These are phyloP conservation scores for Clohesyomyces aquaticus DNA, from an alignment of 495 filamentous ascomycete species.

Conservation along the genomic window DNA sequence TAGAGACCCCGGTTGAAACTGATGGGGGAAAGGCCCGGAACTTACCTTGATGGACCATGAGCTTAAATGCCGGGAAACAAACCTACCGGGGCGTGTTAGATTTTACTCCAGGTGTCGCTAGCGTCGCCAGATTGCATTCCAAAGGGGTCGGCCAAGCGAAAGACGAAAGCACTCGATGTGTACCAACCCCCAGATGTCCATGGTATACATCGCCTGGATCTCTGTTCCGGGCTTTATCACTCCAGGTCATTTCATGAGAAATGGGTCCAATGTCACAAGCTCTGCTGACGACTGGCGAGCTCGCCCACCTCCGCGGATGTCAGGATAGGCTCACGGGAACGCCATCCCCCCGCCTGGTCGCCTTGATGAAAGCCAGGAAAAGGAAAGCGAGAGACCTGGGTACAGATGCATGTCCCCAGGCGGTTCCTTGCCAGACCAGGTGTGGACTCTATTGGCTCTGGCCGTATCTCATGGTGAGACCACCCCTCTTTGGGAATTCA, in stretches of 20 bases:
- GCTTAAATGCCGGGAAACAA: too few relatives aligned
- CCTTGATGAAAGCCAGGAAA: not conserved
- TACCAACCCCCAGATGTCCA: too few relatives aligned
- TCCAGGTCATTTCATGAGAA: too few relatives aligned
- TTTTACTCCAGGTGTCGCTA: too few relatives aligned
- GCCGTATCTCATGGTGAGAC: not conserved
- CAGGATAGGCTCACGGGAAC: conserved; percentile 19
- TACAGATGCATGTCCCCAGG: not conserved
- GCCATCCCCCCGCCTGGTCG: not conserved
- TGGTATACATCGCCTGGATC: too few relatives aligned
- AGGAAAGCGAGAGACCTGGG: not conserved
- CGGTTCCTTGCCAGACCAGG: too few relatives aligned
- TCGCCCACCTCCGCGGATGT: not conserved
- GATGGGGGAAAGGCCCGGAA: not conserved
- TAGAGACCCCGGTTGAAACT: too few relatives aligned
- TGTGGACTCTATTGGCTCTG: not conserved
- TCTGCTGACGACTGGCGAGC: not conserved
- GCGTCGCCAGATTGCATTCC: too few relatives aligned
- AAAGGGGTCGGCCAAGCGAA: too few relatives aligned
- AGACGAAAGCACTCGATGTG: too few relatives aligned
- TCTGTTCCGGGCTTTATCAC: too few relatives aligned
- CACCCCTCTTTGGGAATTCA: not conserved
- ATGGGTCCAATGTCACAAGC: not conserved
- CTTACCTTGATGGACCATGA: not conserved
- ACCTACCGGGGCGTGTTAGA: too few relatives aligned